Base-by-base conservation (phyloP, 768 basidiomycete genomes). In the Boletus eberwhitei region DNA sequence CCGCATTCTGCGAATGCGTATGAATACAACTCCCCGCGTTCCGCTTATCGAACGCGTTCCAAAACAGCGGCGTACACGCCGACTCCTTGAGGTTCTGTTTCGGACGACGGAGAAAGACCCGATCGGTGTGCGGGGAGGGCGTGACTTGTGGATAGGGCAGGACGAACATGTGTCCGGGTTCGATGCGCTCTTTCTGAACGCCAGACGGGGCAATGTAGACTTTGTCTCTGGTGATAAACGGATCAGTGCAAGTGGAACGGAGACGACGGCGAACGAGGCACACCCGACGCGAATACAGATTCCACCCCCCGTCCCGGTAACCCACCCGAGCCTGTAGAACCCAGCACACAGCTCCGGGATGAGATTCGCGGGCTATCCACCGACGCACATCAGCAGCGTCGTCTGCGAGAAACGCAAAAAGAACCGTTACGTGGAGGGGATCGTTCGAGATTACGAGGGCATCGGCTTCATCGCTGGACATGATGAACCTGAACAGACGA, bases 301-400 rank as follows among this genome's bases (percentile, higher is more conserved):
- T 1, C 89, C 89, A 24, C 84, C 85, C 7, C 91, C 92, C 2
- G 93, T 94, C 16, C 93, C 92, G 3, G 92, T 94, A 1, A 94
- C 93, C 93, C 93, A 94, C 14, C 93, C 93, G 21, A 94, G 80
- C 72, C 57, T 79, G 79, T 94, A 94, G 71, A 95, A 94, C 7
- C 84, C 81, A 41, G 82, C 76, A 69, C 93, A 95, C 2, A 95
- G 78, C 64, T 90, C 88, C 32, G 88, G 88, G 50, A 94, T 94
- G 58, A 94, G 78, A 70, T 92, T 93, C n/a, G 93, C 93, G 19
- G 93, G 92, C 85, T 95, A 75, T 47, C 9, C 32, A 41, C 3
- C 19, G 7, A 17, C 0, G 5, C 22, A 8, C 5, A 38, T 48
- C n/a, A 48, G n/a, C 8, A 16, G 5, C n/a, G 8, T 8, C 11